Evolutionary conservation across 2,329 filamentous ascomycete genomes (phyloP).

Genomic region (Dothistroma septosporum): DNA sequence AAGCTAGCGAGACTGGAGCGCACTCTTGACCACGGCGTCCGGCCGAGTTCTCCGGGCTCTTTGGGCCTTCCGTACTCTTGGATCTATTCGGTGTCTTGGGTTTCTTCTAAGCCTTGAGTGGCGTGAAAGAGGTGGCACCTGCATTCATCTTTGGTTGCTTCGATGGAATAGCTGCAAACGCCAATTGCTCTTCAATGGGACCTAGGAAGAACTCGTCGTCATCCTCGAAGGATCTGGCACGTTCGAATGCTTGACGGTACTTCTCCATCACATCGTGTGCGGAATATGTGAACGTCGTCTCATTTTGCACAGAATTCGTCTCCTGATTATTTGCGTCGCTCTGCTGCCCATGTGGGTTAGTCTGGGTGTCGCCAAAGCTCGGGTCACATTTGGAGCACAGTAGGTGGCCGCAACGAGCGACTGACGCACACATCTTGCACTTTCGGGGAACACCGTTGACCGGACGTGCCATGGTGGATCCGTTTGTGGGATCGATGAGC

Average conservation of each 20-base stretch:
- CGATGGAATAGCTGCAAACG: background rate
- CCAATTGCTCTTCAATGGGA: background rate
- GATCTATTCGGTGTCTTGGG: too few relatives aligned
- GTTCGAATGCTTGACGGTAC: background rate
- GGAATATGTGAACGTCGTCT: background rate
- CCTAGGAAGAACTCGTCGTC: background rate
- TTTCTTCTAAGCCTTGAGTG: background rate
- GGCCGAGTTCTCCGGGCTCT: background rate
- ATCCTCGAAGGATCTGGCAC: background rate
- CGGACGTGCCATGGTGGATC: too few relatives aligned
- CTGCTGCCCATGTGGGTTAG: background rate
- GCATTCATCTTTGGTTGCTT: background rate
- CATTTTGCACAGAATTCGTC: background rate
- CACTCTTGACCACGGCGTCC: background rate
- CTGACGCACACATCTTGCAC: too few relatives aligned
- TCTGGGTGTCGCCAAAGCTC: too few relatives aligned
- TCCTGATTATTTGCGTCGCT: background rate
- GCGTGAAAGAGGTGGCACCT: background rate
- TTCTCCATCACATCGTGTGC: background rate
- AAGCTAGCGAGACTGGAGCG: background rate
- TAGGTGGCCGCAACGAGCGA: too few relatives aligned
- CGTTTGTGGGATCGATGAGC: too few relatives aligned
- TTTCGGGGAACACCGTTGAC: too few relatives aligned
- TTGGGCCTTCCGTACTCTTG: background rate
- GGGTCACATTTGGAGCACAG: too few relatives aligned